These are phyloP conservation scores for Neonectria faginata DNA, from an alignment of 2,329 filamentous ascomycete genomes.

Conservation along the genomic window DNA sequence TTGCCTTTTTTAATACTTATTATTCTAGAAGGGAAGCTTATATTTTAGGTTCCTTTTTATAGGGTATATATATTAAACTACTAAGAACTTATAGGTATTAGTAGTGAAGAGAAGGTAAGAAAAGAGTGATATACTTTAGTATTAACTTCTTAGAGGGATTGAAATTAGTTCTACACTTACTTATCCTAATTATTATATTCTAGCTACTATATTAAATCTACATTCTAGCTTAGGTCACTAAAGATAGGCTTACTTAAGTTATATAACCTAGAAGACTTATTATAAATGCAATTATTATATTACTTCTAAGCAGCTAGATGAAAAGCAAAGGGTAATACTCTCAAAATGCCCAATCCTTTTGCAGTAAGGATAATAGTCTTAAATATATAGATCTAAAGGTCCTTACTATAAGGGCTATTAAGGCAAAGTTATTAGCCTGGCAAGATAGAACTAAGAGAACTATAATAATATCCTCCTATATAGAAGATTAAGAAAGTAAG, in stretches of 20 bases:
- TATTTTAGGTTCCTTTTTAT: not conserved
- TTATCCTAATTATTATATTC: not conserved
- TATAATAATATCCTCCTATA: not conserved
- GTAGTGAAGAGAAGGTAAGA: not conserved
- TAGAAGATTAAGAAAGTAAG: constrained; percentile 5
- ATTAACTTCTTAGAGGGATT: constrained; percentile 4
- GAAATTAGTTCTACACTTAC: constrained; percentile 2
- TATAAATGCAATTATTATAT: not conserved
- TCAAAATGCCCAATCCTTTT: constrained; percentile 4
- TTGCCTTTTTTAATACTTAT: not conserved
- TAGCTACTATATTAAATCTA: constrained; percentile 13
- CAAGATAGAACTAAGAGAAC: not conserved
- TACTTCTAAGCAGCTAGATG: not conserved
- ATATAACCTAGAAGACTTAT: not conserved
- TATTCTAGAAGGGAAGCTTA: constrained; percentile 2
- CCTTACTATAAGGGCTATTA: constrained; percentile 3
- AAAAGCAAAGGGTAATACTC: not conserved
- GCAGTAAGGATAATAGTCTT: constrained; percentile 5
- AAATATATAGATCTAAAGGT: constrained; percentile 1
- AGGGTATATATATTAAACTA: constrained; percentile 7
- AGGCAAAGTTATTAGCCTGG: not conserved
- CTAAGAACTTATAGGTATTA: not conserved
- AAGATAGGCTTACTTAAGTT: constrained; percentile 11
- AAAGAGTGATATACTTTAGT: not conserved
- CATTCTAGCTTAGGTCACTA: constrained; percentile 8